These are phyloP conservation scores for Penicillium rolfsii DNA, from an alignment of 2,329 filamentous ascomycete genomes.

Conservation along the genomic window DNA sequence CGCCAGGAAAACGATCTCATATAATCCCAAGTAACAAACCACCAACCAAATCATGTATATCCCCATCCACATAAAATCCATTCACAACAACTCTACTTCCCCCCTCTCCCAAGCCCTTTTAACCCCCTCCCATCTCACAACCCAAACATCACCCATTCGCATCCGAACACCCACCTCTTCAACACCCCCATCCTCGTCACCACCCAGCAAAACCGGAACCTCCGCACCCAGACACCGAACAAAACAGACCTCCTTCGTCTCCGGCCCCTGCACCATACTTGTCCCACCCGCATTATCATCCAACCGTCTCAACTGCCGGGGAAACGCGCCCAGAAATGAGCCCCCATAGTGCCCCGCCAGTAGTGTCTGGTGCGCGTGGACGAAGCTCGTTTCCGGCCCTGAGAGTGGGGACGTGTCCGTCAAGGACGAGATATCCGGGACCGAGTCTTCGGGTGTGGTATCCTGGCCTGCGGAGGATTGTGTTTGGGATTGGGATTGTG, in stretches of 20 bases:
- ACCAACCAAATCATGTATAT: neutral
- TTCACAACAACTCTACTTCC: slow-evolving; percentile 49
- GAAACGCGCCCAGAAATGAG: slow-evolving; percentile 84
- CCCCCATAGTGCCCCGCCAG: slow-evolving; percentile 82
- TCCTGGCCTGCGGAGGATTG: slow-evolving; percentile 9
- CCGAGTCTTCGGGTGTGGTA: slow-evolving; percentile 34
- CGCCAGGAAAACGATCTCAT: neutral
- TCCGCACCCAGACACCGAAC: slow-evolving; percentile 61
- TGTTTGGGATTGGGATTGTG: slow-evolving; percentile 19
- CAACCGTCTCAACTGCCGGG: slow-evolving; percentile 74
- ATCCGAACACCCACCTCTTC: slow-evolving; percentile 43
- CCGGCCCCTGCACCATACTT: slow-evolving; percentile 89
- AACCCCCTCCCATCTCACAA: slow-evolving; percentile 75
- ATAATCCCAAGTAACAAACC: neutral
- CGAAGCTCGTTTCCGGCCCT: slow-evolving; percentile 75
- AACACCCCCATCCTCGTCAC: slow-evolving; percentile 30
- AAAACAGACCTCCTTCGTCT: slow-evolving; percentile 82
- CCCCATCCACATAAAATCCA: neutral
- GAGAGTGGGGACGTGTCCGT: slow-evolving; percentile 66
- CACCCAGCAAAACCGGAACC: slow-evolving; percentile 48
- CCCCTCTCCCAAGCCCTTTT: slow-evolving; percentile 55
- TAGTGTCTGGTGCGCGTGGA: slow-evolving; percentile 80
- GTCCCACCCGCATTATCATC: slow-evolving; percentile 90
- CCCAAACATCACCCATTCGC: slow-evolving; percentile 66
- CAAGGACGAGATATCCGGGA: slow-evolving; percentile 38